These are phyloP conservation scores for Zopfia rhizophila DNA, from an alignment of 2,329 filamentous ascomycete genomes.

Conservation along the genomic window DNA sequence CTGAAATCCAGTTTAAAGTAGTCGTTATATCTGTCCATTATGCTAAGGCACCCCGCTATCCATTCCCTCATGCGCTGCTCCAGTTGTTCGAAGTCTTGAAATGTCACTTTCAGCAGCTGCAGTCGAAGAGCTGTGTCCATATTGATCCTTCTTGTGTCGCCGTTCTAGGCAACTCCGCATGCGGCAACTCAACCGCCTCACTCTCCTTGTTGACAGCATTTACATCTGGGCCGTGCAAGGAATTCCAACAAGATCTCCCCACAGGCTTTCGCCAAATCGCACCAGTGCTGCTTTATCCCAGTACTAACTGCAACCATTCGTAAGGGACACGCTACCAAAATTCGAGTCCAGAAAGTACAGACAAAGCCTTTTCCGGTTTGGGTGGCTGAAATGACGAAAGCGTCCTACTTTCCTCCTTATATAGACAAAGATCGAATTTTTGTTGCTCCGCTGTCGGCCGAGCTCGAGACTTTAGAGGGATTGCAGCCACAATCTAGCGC, in stretches of 20 bases:
- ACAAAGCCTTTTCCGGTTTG: constrained; percentile 3
- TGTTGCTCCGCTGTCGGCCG: neutral
- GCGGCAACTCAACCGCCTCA: constrained; percentile 1
- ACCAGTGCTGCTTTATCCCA: neutral
- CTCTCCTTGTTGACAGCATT: neutral
- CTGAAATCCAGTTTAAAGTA: neutral
- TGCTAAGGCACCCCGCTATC: neutral
- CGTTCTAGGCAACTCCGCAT: constrained; percentile 1
- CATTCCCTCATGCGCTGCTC: constrained; percentile 2
- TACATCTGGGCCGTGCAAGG: neutral
- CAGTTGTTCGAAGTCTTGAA: neutral
- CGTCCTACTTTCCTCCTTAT: neutral
- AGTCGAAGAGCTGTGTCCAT: neutral
- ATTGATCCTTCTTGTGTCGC: neutral
- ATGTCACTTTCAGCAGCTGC: neutral
- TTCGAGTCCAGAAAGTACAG: neutral
- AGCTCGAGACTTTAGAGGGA: neutral
- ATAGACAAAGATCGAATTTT: neutral
- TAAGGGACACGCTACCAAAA: neutral
- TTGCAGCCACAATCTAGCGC: constrained; percentile 2
- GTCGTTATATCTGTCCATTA: neutral
- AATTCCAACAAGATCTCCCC: neutral
- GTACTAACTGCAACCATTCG: neutral
- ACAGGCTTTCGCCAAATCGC: neutral
- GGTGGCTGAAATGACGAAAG: constrained; percentile 2